Evolutionary conservation across 164 flowering plant species (phyloP), one percentile per base, ranked within the genome.

Genomic region (Tetrastigma voinierianum): DNA sequence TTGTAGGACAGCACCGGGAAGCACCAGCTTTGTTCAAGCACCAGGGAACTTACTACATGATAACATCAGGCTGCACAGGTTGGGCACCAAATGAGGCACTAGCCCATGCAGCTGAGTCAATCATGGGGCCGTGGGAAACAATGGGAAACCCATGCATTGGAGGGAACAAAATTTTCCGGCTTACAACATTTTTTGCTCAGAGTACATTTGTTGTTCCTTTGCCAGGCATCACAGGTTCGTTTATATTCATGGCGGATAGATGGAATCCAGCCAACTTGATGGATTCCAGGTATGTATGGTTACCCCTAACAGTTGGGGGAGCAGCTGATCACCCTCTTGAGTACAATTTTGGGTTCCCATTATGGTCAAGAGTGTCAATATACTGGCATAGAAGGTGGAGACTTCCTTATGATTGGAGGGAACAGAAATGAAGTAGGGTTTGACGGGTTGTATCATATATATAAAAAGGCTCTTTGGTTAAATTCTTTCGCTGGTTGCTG

Each of bases 81-180:
- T 95, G 99, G 99, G 94, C 96, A 0, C 99, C 99, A 14, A 95
- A 95, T 57, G 95, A 86, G 71, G 97, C 97, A 9, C 72, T 87
- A 46, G 97, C 86, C 12, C 98, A 95, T 78, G 99, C 97, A 24
- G 89, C 99, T 0, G 98, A 89, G 62, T 90, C 98, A 13, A 77
- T 95, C 44, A 76, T 90, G 89, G 99, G 99, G 14, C 95, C 93
- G 2, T 95, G 99, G 99, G 96, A 95, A 68, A 86, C 93, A 0
- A 53, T 95, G 77, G 97, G 96, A 46, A 92, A 90, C 70, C 99
- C 99, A 3, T 92, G 97, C 66, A 65, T 87, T 10, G 99, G 97
- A 48, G 99, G 97, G 67, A 90, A 82, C 75, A 87, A 86, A 73
- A 59, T 87, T 40, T 88, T 82, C 47, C 69, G 85, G 48, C 74